These are phyloP conservation scores for Teratosphaeria pseudoeucalypti DNA, from an alignment of 2,329 filamentous ascomycete species.

Conservation along the genomic window DNA sequence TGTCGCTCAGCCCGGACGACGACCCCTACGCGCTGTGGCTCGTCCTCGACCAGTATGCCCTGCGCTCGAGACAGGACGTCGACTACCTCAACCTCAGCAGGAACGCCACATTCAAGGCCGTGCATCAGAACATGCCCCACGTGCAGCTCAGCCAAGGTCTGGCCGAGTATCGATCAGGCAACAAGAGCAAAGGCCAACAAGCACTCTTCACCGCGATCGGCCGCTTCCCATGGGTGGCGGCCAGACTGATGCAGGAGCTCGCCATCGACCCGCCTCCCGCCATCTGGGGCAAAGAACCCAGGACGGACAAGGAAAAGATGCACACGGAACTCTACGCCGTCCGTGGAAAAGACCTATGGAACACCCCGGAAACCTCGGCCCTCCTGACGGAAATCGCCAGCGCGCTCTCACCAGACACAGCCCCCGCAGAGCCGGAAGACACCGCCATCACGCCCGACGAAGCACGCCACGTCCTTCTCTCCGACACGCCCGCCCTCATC, in stretches of 20 bases:
- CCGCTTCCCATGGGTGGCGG: constrained; percentile 74
- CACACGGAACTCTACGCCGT: constrained; percentile 66
- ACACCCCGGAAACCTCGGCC: constrained; percentile 58
- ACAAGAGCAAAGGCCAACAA: constrained; percentile 54
- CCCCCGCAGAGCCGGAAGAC: constrained; percentile 30
- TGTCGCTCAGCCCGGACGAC: constrained; percentile 57
- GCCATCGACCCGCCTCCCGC: constrained; percentile 65
- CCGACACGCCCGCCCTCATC: constrained; percentile 63
- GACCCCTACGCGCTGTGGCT: constrained; percentile 80
- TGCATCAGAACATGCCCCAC: constrained; percentile 52
- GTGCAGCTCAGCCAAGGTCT: constrained; percentile 67
- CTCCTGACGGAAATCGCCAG: constrained; percentile 62
- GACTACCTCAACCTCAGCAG: constrained; percentile 64
- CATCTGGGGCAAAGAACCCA: constrained; percentile 70
- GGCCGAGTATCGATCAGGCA: constrained; percentile 61
- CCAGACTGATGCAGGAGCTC: constrained; percentile 67
- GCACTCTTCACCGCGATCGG: constrained; percentile 59
- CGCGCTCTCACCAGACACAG: constrained; percentile 33
- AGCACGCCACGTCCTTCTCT: constrained; percentile 68
- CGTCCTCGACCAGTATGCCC: constrained; percentile 70
- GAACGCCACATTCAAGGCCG: constrained; percentile 36
- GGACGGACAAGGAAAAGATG: constrained; percentile 55
- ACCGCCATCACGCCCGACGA: constrained; percentile 42
- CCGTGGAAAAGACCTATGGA: constrained; percentile 76
- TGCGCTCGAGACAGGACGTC: constrained; percentile 67